Percentiles rank a stretch among this genome's conserved stretches.
phyloP scores from a whole-genome alignment of 129 eudicot species.

The Artemisia tridentata region DNA sequence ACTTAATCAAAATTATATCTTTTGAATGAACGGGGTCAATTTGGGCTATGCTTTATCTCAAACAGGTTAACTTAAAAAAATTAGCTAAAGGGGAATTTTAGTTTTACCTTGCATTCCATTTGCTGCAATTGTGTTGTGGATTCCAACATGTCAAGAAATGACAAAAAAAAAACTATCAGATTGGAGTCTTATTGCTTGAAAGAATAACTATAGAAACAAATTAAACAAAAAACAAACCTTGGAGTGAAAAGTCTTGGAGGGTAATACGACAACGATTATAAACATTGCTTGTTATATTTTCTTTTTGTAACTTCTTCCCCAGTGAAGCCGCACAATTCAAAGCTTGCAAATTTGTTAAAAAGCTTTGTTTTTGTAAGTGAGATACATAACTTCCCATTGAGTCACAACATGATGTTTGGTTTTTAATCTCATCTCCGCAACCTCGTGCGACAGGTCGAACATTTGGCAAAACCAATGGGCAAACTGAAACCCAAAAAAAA shows the following conservation, averaged over 20 bases:
- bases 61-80: too few relatives aligned
- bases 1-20: too few relatives aligned
- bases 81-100: neutral
- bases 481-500: conserved; percentile 48
- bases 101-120: conserved; percentile 68
- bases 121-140: conserved; percentile 40
- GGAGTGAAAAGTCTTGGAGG: conserved; percentile 93
- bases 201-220: neutral
- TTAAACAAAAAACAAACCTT: conserved; percentile 50
- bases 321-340: conserved; percentile 93
- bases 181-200: conserved; percentile 4
- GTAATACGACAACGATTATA: conserved; percentile 71
- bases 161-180: conserved; percentile 33
- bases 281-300: conserved; percentile 67
- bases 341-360: conserved; percentile 91
- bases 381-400: conserved; percentile 63
- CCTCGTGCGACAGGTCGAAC: conserved; percentile 52
- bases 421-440: conserved; percentile 52
- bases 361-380: conserved; percentile 90
- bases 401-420: conserved; percentile 63
- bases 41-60: too few relatives aligned
- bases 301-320: conserved; percentile 69
- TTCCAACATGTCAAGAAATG: conserved; percentile 36
- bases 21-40: too few relatives aligned
- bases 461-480: conserved; percentile 82